Percentiles rank a stretch among this genome's conserved stretches.
These are phyloP conservation scores for Cyclotella atomus DNA, from an alignment of 108 stramenopile genomes.

Conservation along the genomic window DNA sequence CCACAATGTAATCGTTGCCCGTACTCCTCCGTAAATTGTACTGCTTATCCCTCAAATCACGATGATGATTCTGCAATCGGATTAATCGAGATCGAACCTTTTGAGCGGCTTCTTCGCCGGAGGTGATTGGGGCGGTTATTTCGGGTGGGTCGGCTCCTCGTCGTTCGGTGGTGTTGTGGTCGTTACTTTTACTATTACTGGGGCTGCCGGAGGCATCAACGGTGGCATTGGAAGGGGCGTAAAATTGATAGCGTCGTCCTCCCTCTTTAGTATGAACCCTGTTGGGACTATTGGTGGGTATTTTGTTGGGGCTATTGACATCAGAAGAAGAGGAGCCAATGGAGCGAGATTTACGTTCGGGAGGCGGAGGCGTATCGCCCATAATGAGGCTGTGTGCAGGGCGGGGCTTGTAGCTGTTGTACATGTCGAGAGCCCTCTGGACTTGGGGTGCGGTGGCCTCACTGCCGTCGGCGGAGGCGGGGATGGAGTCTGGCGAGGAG, in stretches of 20 bases:
- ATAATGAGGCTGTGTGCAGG: not conserved
- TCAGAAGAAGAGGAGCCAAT: not conserved
- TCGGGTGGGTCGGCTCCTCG: constrained; percentile 32
- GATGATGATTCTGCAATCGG: constrained; percentile 29
- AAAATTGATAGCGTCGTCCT: constrained; percentile 14
- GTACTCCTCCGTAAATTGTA: not conserved
- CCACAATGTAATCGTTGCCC: not conserved
- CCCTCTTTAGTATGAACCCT: no score
- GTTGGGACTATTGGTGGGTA: no score
- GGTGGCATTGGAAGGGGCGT: constrained; percentile 1
- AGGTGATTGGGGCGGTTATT: not conserved
- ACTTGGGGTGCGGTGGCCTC: not conserved
- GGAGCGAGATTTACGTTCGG: constrained; percentile 7
- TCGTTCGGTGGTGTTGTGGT: not conserved
- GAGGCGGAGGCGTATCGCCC: constrained; percentile 10
- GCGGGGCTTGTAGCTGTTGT: constrained; percentile 1
- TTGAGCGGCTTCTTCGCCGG: constrained; percentile 23
- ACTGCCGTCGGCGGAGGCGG: constrained; percentile 9
- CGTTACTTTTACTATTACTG: not conserved
- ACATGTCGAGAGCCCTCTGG: constrained; percentile 5
- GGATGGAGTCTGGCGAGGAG: constrained; percentile 22
- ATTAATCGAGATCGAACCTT: constrained; percentile 37
- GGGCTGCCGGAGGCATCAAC: not conserved
- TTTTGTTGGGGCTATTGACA: no score
- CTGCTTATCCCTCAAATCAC: constrained; percentile 7